Conservation (phyloP, 2,329 filamentous ascomycete genomes). For the Fusarium musae region DNA sequence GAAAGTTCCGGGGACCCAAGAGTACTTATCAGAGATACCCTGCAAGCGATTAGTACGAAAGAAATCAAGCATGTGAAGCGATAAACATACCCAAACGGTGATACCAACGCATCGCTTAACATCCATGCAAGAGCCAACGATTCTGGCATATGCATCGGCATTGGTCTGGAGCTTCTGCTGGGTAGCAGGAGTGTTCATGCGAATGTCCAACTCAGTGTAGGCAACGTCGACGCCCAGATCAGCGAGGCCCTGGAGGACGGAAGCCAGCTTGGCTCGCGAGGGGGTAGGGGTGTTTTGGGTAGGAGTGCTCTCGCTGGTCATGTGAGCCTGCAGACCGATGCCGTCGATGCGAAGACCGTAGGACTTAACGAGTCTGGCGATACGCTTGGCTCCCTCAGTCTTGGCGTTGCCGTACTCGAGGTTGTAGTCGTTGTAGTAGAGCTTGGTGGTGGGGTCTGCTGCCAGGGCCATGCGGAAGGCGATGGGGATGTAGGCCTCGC, state of each 20-base stretch:
- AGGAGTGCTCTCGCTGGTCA: conserved; percentile 26
- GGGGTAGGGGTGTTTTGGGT: conserved; percentile 11
- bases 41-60: background rate
- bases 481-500: conserved; percentile 21
- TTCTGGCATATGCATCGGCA: conserved; percentile 7
- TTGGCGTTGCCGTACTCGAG: conserved; percentile 16
- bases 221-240: conserved; percentile 5
- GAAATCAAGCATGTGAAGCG: rapidly evolving
- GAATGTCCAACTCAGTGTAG: conserved; percentile 14
- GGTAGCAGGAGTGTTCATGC: conserved; percentile 11
- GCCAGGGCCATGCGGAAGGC: conserved; percentile 20
- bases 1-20: conserved; percentile 11
- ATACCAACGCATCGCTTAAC: conserved; percentile 20
- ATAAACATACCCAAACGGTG: conserved; percentile 16
- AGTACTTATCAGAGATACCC: conserved; percentile 23
- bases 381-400: conserved; percentile 10
- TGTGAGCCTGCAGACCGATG: conserved; percentile 15
- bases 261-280: background rate
- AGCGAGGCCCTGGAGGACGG: conserved; percentile 2
- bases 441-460: conserved; percentile 18
- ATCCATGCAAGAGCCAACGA: conserved; percentile 19
- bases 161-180: conserved; percentile 13
- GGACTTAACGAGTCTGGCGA: conserved; percentile 11
- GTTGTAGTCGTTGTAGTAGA: conserved; percentile 28
- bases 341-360: conserved; percentile 21